A percentile compares a stretch with the other conserved stretches of the same genome.
Conservation (phyloP, 225 moss, liverwort and hornwort genomes). For the Physcomitrellopsis africana region DNA sequence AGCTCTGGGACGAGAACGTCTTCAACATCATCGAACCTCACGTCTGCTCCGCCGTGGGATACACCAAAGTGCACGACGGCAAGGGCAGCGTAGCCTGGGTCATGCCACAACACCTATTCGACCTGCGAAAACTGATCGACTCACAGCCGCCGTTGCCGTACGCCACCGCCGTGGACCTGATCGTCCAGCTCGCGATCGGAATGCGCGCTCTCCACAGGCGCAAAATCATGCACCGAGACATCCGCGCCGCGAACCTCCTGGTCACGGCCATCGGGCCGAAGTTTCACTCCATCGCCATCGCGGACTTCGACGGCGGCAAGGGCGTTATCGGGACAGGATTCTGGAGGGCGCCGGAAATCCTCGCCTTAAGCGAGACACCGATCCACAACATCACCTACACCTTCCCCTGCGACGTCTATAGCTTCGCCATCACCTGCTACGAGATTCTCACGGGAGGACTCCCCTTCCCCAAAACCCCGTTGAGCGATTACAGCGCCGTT, state of each 20-base stretch:
- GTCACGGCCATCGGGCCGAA: neutral
- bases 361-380: neutral
- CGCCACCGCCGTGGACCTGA: neutral
- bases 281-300: neutral
- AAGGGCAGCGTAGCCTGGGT: neutral
- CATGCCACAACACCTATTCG: neutral
- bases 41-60: neutral
- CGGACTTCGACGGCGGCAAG: neutral
- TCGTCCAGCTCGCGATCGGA: neutral
- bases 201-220: neutral
- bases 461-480: neutral
- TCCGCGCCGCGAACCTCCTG: neutral
- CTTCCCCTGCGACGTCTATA: slow-evolving; percentile 14
- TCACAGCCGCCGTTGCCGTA: neutral
- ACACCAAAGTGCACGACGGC: neutral
- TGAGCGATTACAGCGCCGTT: neutral
- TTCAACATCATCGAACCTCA: slow-evolving; percentile 12
- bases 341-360: slow-evolving; percentile 7
- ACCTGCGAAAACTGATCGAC: neutral
- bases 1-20: neutral
- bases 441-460: slow-evolving; percentile 5
- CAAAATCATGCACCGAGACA: neutral
- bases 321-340: neutral
- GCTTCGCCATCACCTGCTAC: slow-evolving; percentile 22
- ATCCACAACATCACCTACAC: neutral